These are phyloP conservation scores for Pseudisothecium myosuroides DNA, from an alignment of 225 moss, liverwort and hornwort species.

Conservation along the genomic window DNA sequence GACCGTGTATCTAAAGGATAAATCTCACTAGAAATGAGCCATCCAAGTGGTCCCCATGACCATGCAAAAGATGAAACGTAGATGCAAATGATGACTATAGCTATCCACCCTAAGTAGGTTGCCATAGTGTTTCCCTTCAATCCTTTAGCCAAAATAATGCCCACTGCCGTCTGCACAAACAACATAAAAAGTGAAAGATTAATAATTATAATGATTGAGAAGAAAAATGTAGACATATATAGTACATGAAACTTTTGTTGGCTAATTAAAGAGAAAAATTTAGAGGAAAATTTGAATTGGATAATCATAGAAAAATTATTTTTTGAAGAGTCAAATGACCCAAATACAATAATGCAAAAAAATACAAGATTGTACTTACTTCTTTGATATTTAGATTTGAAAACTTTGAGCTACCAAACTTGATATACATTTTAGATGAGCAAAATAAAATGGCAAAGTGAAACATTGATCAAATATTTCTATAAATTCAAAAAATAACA, in stretches of 20 bases:
- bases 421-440: neutral
- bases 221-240: neutral
- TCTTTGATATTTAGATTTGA: neutral
- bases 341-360: neutral
- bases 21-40: neutral
- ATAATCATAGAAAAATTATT: neutral
- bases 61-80: neutral
- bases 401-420: neutral
- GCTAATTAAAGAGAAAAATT: neutral
- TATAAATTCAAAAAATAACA: neutral
- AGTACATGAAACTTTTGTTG: neutral
- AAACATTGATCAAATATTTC: neutral
- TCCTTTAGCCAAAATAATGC: neutral
- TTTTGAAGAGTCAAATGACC: neutral
- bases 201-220: too few species aligned
- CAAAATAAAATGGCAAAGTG: neutral
- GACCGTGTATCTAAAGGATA: neutral
- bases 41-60: neutral
- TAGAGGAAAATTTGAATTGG: neutral
- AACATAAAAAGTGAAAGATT: neutral
- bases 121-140: neutral
- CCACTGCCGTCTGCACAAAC: neutral
- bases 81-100: neutral
- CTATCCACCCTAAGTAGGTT: neutral
- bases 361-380: neutral